These are phyloP conservation scores for Thymus quinquecostatus DNA, from an alignment of 257 asterid genomes.

Conservation along the genomic window DNA sequence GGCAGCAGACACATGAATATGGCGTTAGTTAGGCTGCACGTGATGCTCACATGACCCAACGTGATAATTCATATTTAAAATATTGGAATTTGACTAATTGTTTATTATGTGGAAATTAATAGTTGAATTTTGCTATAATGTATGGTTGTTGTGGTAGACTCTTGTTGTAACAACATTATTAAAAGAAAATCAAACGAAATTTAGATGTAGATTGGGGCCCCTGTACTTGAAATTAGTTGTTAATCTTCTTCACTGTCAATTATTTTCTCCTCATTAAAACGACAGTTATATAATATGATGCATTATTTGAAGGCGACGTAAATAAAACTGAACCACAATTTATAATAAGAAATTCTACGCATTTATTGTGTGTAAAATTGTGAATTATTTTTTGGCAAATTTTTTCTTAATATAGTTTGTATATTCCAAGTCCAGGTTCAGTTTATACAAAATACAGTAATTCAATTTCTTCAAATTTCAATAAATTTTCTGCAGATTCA, in stretches of 20 bases:
- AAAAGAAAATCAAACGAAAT: background rate
- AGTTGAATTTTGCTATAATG: background rate
- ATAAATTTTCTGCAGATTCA: background rate
- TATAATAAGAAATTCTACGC: background rate
- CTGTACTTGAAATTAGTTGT: background rate
- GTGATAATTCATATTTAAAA: slow-evolving; percentile 17
- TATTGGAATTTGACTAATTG: background rate
- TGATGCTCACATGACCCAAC: slow-evolving; percentile 37
- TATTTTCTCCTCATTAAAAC: background rate
- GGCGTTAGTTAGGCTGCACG: slow-evolving; percentile 25
- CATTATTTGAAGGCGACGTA: background rate
- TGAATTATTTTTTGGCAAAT: background rate
- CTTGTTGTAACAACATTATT: background rate
- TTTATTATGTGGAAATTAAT: background rate
- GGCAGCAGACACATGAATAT: background rate
- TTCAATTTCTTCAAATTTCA: background rate
- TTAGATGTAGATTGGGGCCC: background rate
- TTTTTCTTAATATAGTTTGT: background rate
- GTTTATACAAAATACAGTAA: background rate
- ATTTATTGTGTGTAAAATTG: background rate
- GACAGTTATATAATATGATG: background rate
- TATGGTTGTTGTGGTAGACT: no score
- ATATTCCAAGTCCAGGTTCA: background rate
- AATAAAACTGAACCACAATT: background rate
- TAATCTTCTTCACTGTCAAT: background rate